Evolutionary conservation across 768 basidiomycete genomes (phyloP).

Genomic region (Leccinum variicolor): DNA sequence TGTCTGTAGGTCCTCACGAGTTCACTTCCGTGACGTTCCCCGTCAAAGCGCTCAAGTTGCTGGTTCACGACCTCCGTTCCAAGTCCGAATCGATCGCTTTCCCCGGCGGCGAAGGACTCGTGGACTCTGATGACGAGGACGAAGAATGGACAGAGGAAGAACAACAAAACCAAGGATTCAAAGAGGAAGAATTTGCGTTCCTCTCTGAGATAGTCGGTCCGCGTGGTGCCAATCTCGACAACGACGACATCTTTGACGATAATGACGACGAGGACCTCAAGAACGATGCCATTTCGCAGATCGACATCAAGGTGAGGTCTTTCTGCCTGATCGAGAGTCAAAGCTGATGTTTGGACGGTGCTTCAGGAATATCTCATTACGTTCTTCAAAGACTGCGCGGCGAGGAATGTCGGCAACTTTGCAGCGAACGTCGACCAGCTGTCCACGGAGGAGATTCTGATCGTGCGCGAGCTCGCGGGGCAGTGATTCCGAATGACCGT

Average conservation of each 20-base stretch:
- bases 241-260: slow-evolving; percentile 70
- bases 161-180: slow-evolving; percentile 52
- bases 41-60: slow-evolving; percentile 86
- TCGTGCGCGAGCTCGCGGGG: slow-evolving; percentile 52
- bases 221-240: slow-evolving; percentile 69
- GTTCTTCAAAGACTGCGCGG: slow-evolving; percentile 69
- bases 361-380: slow-evolving; percentile 61
- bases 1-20: slow-evolving; percentile 69
- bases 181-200: slow-evolving; percentile 77
- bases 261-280: slow-evolving; percentile 85
- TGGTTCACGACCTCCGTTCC: slow-evolving; percentile 80
- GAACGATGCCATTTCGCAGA: slow-evolving; percentile 80
- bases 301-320: slow-evolving; percentile 64
- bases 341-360: neutral
- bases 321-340: slow-evolving; percentile 13
- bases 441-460: slow-evolving; percentile 64
- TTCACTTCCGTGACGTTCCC: slow-evolving; percentile 87
- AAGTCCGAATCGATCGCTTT: slow-evolving; percentile 72
- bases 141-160: slow-evolving; percentile 97
- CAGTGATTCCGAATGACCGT: slow-evolving; percentile 11
- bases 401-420: slow-evolving; percentile 62
- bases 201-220: slow-evolving; percentile 81
- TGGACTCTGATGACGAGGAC: slow-evolving; percentile 81
- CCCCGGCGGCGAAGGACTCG: slow-evolving; percentile 53
- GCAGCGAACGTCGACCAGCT: slow-evolving; percentile 61